Conservation (phyloP, 257 asterid genomes). For the Rubia yunnanensis region DNA sequence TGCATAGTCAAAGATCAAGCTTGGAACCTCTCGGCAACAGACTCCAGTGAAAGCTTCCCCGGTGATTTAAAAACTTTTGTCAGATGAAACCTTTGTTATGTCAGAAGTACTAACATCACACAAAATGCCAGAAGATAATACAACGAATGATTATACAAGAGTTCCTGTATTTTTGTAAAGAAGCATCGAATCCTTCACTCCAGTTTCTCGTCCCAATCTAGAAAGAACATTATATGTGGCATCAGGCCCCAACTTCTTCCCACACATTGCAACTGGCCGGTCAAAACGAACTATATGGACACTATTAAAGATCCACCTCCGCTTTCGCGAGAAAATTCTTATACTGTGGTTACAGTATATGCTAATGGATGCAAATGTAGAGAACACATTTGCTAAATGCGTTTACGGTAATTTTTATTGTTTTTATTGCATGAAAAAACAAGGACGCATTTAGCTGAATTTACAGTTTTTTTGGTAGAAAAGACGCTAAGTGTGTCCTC, state of each 20-base stretch:
- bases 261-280: slow-evolving; percentile 34
- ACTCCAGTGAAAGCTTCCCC: slow-evolving; percentile 64
- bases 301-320: slow-evolving; percentile 34
- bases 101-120: slow-evolving; percentile 51
- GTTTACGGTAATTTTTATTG: no score
- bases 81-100: slow-evolving; percentile 43
- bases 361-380: no score
- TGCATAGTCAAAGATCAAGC: slow-evolving; percentile 45
- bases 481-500: no score
- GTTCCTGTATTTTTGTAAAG: slow-evolving; percentile 70
- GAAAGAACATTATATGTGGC: slow-evolving; percentile 44
- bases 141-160: slow-evolving; percentile 31
- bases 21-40: slow-evolving; percentile 52
- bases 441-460: no score
- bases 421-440: no score
- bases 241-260: no score
- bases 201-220: slow-evolving; percentile 51
- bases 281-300: slow-evolving; percentile 24
- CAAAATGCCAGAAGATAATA: slow-evolving; percentile 60
- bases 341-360: no score
- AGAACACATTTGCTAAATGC: no score
- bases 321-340: no score
- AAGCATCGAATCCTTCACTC: slow-evolving; percentile 51
- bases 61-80: slow-evolving; percentile 46
- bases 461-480: no score